Base-by-base conservation (phyloP, 192 early-diverging fungal species). In the Coemansia sp. region DNA sequence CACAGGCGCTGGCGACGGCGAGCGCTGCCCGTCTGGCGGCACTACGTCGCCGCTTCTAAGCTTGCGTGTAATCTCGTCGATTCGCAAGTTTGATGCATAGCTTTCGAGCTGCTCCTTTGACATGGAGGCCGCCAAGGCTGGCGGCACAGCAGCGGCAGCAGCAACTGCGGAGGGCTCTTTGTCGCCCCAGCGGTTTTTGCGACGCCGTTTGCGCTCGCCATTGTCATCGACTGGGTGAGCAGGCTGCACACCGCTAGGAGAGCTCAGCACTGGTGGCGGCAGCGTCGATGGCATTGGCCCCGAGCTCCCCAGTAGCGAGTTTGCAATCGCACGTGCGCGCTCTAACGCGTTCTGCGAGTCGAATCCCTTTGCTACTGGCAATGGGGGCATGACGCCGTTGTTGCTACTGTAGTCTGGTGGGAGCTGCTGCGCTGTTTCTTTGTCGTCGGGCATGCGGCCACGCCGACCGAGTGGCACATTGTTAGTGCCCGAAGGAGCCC, bases 1-100 rank as follows among this genome's bases (percentile, higher is more conserved):
- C 17, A 83, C 76, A 15, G 97, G 97, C 67, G 91, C 87, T 21
- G 97, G 97, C 39, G 97, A 98, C n/a, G 88, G 88, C n/a, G 97
- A 98, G 72, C 96, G 72, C 62, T 83, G 76, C 1, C 67, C 62
- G 46, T 80, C 76, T 0, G 76, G 76, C 12, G 96, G 96, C 34
- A 95, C 81, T 37, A 88, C 86, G 69, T 96, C 90, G 19, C 92
- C 92, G 39, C 74, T 88, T 19, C 87, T 83, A 17, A 98, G 77
- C 70, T 90, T 88, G 26, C 86, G 79, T 27, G 86, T 85, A 50
- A 97, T 93, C 71, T 98, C 95, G 64, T 98, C 93, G 44, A 98
- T 82, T n/a, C 93, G 81, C 58, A 94, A 77, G 60, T 91, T 87
- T 14, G 95, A 85, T 82, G 75, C 64, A 65, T 70, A 64, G 35